Evolutionary conservation across 2,329 filamentous ascomycete species (phyloP).

Genomic region (Clonostachys chloroleuca): DNA sequence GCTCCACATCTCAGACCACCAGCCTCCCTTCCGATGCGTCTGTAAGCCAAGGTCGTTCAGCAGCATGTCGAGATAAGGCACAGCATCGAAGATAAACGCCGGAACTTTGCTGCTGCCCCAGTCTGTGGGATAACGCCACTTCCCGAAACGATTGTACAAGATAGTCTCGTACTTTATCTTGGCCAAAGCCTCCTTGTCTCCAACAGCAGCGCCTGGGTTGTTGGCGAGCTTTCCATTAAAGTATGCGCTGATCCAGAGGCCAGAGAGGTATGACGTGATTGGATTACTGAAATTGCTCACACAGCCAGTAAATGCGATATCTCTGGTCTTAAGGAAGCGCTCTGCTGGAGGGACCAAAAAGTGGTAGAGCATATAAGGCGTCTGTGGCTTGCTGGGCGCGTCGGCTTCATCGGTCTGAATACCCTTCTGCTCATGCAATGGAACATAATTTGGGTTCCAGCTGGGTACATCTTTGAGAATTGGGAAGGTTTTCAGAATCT

Average conservation of each 20-base stretch:
- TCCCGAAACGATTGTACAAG: conserved; percentile 63
- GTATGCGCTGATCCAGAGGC: conserved; percentile 54
- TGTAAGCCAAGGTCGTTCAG: conserved; percentile 60
- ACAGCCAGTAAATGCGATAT: conserved; percentile 25
- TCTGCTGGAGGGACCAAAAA: conserved; percentile 14
- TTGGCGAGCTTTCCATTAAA: conserved; percentile 42
- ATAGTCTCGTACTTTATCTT: conserved; percentile 47
- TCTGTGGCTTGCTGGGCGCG: conserved; percentile 9
- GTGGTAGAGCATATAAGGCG: conserved; percentile 9
- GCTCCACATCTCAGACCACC: not conserved
- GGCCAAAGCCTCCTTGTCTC: conserved; percentile 16
- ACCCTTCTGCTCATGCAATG: not conserved
- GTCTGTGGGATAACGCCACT: conserved; percentile 64
- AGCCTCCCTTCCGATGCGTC: conserved; percentile 1
- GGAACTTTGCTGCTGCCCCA: conserved; percentile 52
- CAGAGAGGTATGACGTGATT: conserved; percentile 27
- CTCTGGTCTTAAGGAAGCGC: conserved; percentile 9
- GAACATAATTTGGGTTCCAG: conserved; percentile 9
- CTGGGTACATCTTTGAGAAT: conserved; percentile 10
- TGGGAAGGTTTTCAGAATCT: conserved; percentile 11
- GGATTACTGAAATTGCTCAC: conserved; percentile 22
- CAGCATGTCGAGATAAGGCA: conserved; percentile 53
- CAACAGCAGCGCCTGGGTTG: conserved; percentile 4
- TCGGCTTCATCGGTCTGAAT: conserved; percentile 4
- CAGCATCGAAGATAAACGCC: conserved; percentile 55